Base-by-base conservation (phyloP, 2,329 filamentous ascomycete species). In the Curvularia eragrostidis region DNA sequence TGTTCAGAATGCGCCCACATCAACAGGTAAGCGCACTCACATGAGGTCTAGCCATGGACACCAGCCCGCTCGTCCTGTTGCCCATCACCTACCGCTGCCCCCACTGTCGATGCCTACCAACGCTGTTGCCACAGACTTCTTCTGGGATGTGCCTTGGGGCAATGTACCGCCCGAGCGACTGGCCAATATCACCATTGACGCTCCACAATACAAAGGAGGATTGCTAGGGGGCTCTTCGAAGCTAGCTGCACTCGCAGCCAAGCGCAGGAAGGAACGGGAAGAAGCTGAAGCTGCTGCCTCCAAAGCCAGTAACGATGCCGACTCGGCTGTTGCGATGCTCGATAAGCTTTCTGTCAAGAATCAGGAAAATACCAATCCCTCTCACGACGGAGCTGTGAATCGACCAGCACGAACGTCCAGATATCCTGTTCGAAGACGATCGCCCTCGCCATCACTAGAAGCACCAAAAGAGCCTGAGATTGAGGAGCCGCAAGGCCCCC, bases 171-270 rank as follows among this genome's bases (percentile, higher is more conserved):
- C 77, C 38, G 77, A 89, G 46, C 86, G 91, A 28, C 83, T 85
- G 64, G 85, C 89, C 36, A 74, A 82, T 15, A 82, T 89, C 15
- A 84, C 93, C 36, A 78, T 90, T 48, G 82, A 88, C 39, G 86
- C 83, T 76, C 57, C 84, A 34, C 79, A 79, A 61, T 87, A 84
- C 52, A 81, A 79, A 47, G 85, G 88, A 18, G 89, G 92, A 2
- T 81, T 99, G 0, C 78, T 97, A 2, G 96, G 95, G 28, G 96
- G 95, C 32, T 85, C 87, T 8, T 84, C 94, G 5, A 99, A 99
- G 71, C 82, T 99, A 44, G 94, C 96, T 68, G 92, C 92, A 47
- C 81, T 99, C 41, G 93, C 94, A 50, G 92, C 92, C 32, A 90
- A 91, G 52, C 85, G 93, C 26, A 93, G 93, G 74, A 93, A 91